Conservation (phyloP, 495 filamentous ascomycete genomes). For the Talaromyces liani region DNA sequence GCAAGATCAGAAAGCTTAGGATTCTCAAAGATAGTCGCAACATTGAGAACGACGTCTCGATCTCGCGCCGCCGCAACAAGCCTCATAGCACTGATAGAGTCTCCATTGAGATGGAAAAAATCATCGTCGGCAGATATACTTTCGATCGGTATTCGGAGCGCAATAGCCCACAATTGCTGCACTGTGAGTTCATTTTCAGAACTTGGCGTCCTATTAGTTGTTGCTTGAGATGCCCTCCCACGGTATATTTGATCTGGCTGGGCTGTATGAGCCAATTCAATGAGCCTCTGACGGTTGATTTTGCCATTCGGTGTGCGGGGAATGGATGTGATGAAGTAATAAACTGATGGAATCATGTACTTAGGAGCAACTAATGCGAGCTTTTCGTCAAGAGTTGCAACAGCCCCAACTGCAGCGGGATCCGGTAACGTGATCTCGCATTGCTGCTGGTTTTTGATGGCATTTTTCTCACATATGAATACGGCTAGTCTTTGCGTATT, state of each 20-base stretch:
- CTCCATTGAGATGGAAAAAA: constrained; percentile 25
- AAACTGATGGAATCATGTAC: constrained; percentile 50
- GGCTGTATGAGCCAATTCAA: constrained; percentile 10
- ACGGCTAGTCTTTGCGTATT: too few relatives aligned
- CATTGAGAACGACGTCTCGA: constrained; percentile 11
- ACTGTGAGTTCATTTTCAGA: constrained; percentile 11
- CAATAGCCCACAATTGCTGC: constrained; percentile 15
- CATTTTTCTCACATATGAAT: too few relatives aligned
- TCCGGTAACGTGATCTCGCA: not conserved
- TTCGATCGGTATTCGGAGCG: constrained; percentile 1
- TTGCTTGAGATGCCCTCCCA: not conserved
- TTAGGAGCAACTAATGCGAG: constrained; percentile 11
- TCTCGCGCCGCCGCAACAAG: constrained; percentile 15
- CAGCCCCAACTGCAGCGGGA: not conserved
- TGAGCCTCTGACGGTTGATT: constrained; percentile 43
- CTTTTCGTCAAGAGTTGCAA: constrained; percentile 4
- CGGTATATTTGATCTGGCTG: constrained; percentile 11
- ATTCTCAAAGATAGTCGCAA: constrained; percentile 14
- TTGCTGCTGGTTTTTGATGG: too few relatives aligned
- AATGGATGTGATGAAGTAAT: constrained; percentile 40
- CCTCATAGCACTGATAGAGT: constrained; percentile 29
- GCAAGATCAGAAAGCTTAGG: constrained; percentile 13
- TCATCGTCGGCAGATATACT: constrained; percentile 12
- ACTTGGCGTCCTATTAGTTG: constrained; percentile 12
- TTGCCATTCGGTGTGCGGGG: constrained; percentile 45